A percentile compares a stretch with the other conserved stretches of the same genome.
Conservation (phyloP, 2,329 filamentous ascomycete genomes). For the Domatiomyces globalis region DNA sequence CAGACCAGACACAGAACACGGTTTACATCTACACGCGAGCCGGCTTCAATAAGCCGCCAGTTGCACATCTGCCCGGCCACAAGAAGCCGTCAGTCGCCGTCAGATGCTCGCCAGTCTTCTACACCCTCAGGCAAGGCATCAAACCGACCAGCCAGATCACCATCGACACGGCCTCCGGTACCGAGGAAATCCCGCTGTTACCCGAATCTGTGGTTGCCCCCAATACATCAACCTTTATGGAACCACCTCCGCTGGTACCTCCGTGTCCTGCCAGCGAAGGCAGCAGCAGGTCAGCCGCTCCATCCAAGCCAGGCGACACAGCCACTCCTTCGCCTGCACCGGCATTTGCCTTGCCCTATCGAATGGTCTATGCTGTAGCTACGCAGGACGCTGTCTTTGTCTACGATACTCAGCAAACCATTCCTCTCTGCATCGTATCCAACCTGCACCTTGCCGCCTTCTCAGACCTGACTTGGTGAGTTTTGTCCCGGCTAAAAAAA, state of each 20-base stretch:
- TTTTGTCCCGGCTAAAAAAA: constrained; percentile 11
- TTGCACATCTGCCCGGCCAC: constrained; percentile 87
- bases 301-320: constrained; percentile 39
- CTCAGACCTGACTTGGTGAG: constrained; percentile 87
- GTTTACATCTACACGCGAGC: constrained; percentile 97
- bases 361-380: constrained; percentile 91
- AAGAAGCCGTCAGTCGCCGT: constrained; percentile 97
- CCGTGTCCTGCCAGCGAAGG: constrained; percentile 30
- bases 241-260: constrained; percentile 51
- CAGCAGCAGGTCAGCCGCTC: constrained; percentile 40
- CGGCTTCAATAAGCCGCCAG: constrained; percentile 89
- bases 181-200: constrained; percentile 70
- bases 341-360: constrained; percentile 75
- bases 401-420: constrained; percentile 94
- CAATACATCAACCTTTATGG: constrained; percentile 58
- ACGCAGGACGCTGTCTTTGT: constrained; percentile 90
- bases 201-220: constrained; percentile 58
- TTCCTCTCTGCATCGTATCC: constrained; percentile 84
- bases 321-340: constrained; percentile 42
- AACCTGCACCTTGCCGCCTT: constrained; percentile 96
- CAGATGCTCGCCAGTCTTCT: constrained; percentile 81
- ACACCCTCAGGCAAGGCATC: constrained; percentile 57
- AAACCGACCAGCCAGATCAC: constrained; percentile 75
- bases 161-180: constrained; percentile 73
- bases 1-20: constrained; percentile 84